Evolutionary conservation across 2,329 filamentous ascomycete species (phyloP).

Genomic region (Fusarium sp.): DNA sequence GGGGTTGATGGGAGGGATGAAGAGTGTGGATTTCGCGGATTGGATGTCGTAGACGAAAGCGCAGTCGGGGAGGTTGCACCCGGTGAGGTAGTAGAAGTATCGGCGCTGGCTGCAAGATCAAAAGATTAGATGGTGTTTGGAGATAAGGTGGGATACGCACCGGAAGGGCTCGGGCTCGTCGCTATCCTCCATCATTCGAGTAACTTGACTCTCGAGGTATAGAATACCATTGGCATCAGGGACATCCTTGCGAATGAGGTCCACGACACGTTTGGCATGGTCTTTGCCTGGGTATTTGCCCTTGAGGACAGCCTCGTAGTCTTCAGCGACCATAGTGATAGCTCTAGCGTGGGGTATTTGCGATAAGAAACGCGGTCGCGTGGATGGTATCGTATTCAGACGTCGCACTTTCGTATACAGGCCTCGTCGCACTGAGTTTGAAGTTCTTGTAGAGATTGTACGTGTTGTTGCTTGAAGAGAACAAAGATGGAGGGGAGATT

Average conservation of each 20-base stretch:
- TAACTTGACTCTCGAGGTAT: conserved; percentile 87
- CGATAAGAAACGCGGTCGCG: background rate
- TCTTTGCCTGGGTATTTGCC: conserved; percentile 83
- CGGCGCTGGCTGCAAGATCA: conserved; percentile 74
- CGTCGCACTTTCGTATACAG: background rate
- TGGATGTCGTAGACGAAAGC: conserved; percentile 82
- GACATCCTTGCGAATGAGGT: conserved; percentile 74
- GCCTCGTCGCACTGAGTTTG: background rate
- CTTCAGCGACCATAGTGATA: conserved; percentile 48
- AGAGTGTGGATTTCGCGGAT: conserved; percentile 78
- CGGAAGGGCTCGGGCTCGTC: conserved; percentile 84
- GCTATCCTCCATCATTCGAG: conserved; percentile 85
- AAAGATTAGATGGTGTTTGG: background rate
- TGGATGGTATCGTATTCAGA: background rate
- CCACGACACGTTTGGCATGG: conserved; percentile 84
- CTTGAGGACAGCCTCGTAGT: conserved; percentile 62
- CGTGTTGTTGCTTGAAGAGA: background rate
- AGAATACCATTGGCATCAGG: conserved; percentile 74
- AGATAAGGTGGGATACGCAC: conserved; percentile 51
- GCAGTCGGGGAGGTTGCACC: conserved; percentile 81
- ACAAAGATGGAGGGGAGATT: conserved; percentile 7
- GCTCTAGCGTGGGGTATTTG: conserved; percentile 1
- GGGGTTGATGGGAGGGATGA: conserved; percentile 88
- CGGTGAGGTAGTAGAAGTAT: conserved; percentile 94
- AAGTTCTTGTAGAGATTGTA: background rate